These are phyloP conservation scores for Tolypocladium ovalisporum DNA, from an alignment of 2,329 filamentous ascomycete genomes.

Conservation along the genomic window DNA sequence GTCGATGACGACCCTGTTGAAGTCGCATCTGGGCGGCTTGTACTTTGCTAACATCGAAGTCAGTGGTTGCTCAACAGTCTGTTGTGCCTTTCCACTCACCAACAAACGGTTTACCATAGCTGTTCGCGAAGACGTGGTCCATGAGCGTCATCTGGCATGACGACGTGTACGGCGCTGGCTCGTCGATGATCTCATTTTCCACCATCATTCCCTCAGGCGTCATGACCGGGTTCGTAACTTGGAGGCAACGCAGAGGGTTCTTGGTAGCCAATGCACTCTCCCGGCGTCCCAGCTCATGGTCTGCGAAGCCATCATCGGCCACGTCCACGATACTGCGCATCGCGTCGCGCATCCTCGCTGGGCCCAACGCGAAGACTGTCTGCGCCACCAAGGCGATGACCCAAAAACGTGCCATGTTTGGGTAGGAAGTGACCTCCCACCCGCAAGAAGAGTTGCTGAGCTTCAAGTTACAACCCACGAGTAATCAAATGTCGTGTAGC, in stretches of 20 bases:
- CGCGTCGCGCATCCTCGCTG: not conserved
- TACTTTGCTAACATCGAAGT: constrained; percentile 5
- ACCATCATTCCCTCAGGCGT: constrained; percentile 28
- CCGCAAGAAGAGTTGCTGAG: not conserved
- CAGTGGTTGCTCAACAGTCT: not conserved
- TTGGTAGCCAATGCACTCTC: not conserved
- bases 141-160: constrained; percentile 50
- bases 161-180: not conserved
- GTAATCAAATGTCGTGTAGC: not conserved
- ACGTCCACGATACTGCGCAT: not conserved
- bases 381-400: not conserved
- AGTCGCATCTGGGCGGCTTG: constrained; percentile 46
- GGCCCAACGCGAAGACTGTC: not conserved
- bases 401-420: not conserved
- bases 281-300: not conserved
- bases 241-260: constrained; percentile 42
- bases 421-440: not conserved
- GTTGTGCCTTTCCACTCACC: constrained; percentile 33
- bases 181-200: constrained; percentile 2
- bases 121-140: constrained; percentile 59
- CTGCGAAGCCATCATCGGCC: not conserved
- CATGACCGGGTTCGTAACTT: constrained; percentile 57
- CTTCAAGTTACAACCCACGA: not conserved
- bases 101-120: constrained; percentile 64
- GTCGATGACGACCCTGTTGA: constrained; percentile 67